Base-by-base conservation (phyloP, 202 grass and related monocot species). In the Alloteropsis angusta region DNA sequence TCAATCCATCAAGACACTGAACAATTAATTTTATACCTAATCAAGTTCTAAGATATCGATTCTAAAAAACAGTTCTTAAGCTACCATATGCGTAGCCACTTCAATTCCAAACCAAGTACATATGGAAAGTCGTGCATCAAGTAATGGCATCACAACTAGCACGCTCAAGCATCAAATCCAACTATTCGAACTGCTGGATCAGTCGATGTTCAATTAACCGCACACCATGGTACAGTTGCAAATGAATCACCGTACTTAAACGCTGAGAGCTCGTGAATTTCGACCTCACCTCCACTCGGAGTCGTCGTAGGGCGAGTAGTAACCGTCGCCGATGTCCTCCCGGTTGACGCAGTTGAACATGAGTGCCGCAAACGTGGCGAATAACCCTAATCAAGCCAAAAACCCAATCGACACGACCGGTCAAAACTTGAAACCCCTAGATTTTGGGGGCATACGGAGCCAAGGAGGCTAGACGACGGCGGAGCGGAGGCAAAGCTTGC, bases 341-440 rank as follows among this genome's bases (percentile, higher is more conserved):
- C 65, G 77, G 62, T 80, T 93, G 30, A 97, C 91, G 71, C 84
- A 86, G 71, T 97, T 97, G 86, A 97, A 91, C 94, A 97, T 97
- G 75, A 93, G 81, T 16, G 86, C 94, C 42, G 88, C 94, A 5
- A 97, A 76, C 48, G 88, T 38, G 16, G 93, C 88, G 64, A 97
- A 97, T 57, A 97, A 80, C 74, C 93, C 93, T 91, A 72, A 68
- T 50, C 1, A 41, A 79, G 19, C 16, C 41, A 66, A 9, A 9
- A 72, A 56, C 5, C 73, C 58, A 36, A 1, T 54, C 8, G 8
- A 49, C 15, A 8, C 7, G 17, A 77, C 0, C 25, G 6, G 6
- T 81, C 63, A 35, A 62, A 81, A 61, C 0, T 30, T 30, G 3
- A 36, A 3, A 36, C 18, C 55, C 37, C 35, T 37, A 81, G 53